Conservation (phyloP, 352 stramenopile species). For the Phytophthora cactorum region DNA sequence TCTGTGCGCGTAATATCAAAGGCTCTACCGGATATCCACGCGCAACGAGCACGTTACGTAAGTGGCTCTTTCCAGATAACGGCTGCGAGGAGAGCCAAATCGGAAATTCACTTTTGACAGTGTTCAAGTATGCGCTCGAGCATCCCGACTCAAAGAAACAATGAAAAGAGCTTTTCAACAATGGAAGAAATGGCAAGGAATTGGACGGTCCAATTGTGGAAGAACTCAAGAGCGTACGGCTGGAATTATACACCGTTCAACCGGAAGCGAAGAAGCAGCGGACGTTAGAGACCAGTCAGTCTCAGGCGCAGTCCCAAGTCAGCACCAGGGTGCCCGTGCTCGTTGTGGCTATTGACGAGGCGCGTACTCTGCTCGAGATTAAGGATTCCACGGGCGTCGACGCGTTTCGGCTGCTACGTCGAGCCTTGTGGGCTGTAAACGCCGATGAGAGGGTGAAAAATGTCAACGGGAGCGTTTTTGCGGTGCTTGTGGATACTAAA, state of each 20-base stretch:
- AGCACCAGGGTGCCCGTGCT: not conserved
- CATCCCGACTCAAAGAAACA: not conserved
- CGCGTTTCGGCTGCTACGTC: not conserved
- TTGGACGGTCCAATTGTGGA: not conserved
- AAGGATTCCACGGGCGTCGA: not conserved
- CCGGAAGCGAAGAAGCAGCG: not conserved
- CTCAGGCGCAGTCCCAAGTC: no score
- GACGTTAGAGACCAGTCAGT: not conserved
- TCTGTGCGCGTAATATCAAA: not conserved
- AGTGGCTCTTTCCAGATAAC: not conserved
- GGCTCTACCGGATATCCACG: not conserved
- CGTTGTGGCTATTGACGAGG: not conserved
- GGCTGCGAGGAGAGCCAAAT: not conserved
- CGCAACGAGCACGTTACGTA: no score
- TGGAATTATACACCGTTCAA: not conserved
- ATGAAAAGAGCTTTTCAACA: not conserved
- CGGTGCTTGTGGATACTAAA: conserved; percentile 26
- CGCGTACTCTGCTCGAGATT: not conserved
- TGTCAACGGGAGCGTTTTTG: conserved; percentile 44
- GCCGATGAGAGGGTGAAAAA: not conserved
- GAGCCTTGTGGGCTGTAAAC: not conserved
- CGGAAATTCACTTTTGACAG: not conserved
- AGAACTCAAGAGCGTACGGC: not conserved
- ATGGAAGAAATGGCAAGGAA: not conserved
- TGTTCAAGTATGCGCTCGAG: not conserved